These are phyloP conservation scores for Aristolochia contorta DNA, from an alignment of 164 flowering plant species.

Conservation along the genomic window DNA sequence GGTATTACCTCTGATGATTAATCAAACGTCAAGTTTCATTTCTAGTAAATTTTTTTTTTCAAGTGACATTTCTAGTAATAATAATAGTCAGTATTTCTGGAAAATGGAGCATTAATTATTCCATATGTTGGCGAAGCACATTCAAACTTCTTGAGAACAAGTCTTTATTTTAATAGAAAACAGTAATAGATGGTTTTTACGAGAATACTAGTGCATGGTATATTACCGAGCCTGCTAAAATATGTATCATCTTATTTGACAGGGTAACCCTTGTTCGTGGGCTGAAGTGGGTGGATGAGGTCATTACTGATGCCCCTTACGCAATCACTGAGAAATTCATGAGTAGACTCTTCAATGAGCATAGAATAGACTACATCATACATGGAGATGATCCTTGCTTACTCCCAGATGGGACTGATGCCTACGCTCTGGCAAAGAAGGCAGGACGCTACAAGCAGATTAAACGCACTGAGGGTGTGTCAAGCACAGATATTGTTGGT, in stretches of 20 bases:
- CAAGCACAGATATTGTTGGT: conserved; percentile 73
- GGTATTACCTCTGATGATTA: too few relatives aligned
- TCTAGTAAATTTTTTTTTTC: too few relatives aligned
- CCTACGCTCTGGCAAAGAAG: conserved; percentile 59
- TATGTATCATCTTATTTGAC: background rate
- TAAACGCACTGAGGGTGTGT: conserved; percentile 64
- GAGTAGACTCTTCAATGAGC: conserved; percentile 56
- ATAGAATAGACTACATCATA: conserved; percentile 58
- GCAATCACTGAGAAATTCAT: conserved; percentile 69
- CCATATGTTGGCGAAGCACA: too few relatives aligned
- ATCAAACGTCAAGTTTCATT: background rate
- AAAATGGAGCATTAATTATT: too few relatives aligned
- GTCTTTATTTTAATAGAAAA: too few relatives aligned
- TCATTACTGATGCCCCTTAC: conserved; percentile 64
- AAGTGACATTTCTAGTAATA: background rate
- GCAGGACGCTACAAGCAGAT: conserved; percentile 65
- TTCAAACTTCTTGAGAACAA: too few relatives aligned
- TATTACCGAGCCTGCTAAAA: background rate
- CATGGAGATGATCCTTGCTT: conserved; percentile 67
- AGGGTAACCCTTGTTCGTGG: conserved; percentile 80
- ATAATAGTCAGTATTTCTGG: background rate
- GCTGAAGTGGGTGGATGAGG: conserved; percentile 86
- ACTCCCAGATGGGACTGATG: conserved; percentile 62
- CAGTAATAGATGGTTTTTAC: too few relatives aligned
- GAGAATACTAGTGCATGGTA: too few relatives aligned